A percentile compares a stretch with the other conserved stretches of the same genome.
Conservation (phyloP, 345 rosid species). For the Geranium brycei region DNA sequence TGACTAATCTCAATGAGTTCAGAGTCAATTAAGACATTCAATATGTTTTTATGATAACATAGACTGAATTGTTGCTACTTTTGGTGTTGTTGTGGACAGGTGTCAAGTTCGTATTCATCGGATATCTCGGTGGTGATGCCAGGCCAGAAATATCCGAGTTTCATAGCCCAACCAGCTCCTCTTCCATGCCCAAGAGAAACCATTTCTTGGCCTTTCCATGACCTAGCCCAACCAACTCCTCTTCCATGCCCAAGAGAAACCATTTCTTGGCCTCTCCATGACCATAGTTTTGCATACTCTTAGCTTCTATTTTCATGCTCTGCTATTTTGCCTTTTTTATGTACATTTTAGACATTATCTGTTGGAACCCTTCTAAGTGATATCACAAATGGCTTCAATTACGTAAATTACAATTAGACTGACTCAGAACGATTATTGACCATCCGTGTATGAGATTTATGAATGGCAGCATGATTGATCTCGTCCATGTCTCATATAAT, state of each 20-base stretch:
- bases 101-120: slow-evolving; percentile 22
- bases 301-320: neutral
- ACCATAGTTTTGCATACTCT: slow-evolving; percentile 18
- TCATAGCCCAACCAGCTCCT: slow-evolving; percentile 84
- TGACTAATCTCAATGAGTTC: too few species aligned
- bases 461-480: too few species aligned
- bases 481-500: too few species aligned
- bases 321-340: neutral
- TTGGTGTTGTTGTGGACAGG: slow-evolving; percentile 19
- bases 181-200: slow-evolving; percentile 72
- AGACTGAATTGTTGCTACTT: too few species aligned
- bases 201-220: slow-evolving; percentile 44
- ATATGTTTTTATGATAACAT: too few species aligned
- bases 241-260: slow-evolving; percentile 72
- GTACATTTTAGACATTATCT: too few species aligned
- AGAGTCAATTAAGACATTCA: too few species aligned
- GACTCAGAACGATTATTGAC: too few species aligned
- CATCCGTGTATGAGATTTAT: too few species aligned
- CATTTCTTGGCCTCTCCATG: slow-evolving; percentile 12
- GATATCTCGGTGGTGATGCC: slow-evolving; percentile 90
- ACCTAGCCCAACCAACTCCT: slow-evolving; percentile 83
- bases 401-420: too few species aligned
- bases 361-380: too few species aligned
- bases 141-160: slow-evolving; percentile 60
- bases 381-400: too few species aligned